Evolutionary conservation across 805 yeast genomes (phyloP).

Genomic region (Saccharomycopsis babjevae): DNA sequence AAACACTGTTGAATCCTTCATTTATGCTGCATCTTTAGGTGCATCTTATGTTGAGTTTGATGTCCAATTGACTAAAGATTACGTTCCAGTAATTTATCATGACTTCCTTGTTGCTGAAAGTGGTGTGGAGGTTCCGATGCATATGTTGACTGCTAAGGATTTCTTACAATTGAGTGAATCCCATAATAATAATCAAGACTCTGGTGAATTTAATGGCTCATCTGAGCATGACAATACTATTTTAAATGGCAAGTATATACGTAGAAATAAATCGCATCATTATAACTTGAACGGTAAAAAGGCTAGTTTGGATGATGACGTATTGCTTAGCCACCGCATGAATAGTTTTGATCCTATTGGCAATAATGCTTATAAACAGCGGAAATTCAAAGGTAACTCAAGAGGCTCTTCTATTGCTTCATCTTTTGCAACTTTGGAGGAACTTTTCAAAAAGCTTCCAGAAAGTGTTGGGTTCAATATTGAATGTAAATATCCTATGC

Average conservation of each 20-base stretch:
- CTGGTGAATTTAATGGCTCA: background rate
- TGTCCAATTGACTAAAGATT: slow-evolving; percentile 88
- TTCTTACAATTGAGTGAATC: slow-evolving; percentile 45
- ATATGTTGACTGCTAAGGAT: slow-evolving; percentile 80
- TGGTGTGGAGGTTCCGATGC: slow-evolving; percentile 96
- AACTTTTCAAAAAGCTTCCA: slow-evolving; percentile 74
- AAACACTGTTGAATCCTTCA: slow-evolving; percentile 87
- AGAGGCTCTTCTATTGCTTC: slow-evolving; percentile 88
- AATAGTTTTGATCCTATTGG: background rate
- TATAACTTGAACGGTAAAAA: background rate
- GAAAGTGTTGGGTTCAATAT: slow-evolving; percentile 83
- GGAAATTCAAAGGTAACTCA: slow-evolving; percentile 86
- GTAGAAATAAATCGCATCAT: background rate
- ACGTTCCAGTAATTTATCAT: slow-evolving; percentile 87
- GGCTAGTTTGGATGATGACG: slow-evolving; percentile 11
- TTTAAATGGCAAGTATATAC: background rate
- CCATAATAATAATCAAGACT: slow-evolving; percentile 4
- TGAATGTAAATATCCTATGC: slow-evolving; percentile 91
- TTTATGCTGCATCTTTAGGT: slow-evolving; percentile 93
- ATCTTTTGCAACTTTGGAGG: slow-evolving; percentile 79
- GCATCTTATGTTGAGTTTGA: slow-evolving; percentile 96
- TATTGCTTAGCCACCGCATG: slow-evolving; percentile 7
- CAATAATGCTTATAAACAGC: slow-evolving; percentile 34
- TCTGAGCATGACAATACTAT: background rate
- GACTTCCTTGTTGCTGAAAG: slow-evolving; percentile 92